Evolutionary conservation across 225 moss, liverwort and hornwort genomes (phyloP).

Genomic region (Marchantia paleacea): DNA sequence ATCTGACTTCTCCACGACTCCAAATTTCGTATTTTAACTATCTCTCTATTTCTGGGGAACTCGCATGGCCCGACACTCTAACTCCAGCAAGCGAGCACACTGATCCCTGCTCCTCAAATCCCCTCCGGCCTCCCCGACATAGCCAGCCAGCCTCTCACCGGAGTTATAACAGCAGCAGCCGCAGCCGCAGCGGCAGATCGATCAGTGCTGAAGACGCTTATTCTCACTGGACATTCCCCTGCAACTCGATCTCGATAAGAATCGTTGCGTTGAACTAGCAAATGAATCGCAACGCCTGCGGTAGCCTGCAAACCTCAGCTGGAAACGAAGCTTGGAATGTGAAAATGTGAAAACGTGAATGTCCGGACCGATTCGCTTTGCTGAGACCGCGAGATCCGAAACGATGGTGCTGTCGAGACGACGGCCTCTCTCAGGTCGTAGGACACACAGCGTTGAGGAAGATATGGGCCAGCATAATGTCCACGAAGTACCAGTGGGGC

Average conservation of each 20-base stretch:
- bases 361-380: background rate
- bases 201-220: background rate
- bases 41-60: background rate
- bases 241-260: background rate
- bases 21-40: background rate
- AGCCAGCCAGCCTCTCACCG: background rate
- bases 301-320: background rate
- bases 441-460: conserved; percentile 41
- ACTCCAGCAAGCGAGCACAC: background rate
- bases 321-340: background rate
- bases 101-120: background rate
- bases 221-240: background rate
- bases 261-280: too few relatives aligned
- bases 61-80: background rate
- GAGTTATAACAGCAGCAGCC: background rate
- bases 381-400: too few relatives aligned
- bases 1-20: background rate
- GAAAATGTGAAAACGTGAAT: background rate
- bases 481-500: conserved; percentile 55
- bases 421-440: background rate
- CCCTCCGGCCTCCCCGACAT: background rate
- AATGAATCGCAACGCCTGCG: background rate
- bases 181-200: background rate
- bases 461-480: conserved; percentile 45
- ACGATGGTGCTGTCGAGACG: too few relatives aligned